A percentile compares a stretch with the other conserved stretches of the same genome.
phyloP scores from a whole-genome alignment of 2,329 filamentous ascomycete species.

The Talaromyces sp. region DNA sequence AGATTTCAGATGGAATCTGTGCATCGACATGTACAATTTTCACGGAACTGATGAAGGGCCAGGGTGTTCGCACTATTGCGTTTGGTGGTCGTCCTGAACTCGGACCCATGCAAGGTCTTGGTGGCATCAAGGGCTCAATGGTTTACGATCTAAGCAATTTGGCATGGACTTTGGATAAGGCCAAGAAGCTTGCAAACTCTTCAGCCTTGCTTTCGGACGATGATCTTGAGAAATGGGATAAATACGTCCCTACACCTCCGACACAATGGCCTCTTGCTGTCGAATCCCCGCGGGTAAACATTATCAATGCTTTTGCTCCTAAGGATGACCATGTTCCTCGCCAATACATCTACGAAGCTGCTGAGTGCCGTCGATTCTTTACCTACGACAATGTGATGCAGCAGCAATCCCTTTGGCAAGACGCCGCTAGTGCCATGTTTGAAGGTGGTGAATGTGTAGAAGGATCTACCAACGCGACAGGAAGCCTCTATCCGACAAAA shows the following conservation, averaged over 20 bases:
- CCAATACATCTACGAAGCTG: conserved; percentile 61
- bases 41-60: conserved; percentile 8
- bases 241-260: background rate
- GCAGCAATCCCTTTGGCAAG: conserved; percentile 54
- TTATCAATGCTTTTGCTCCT: conserved; percentile 43
- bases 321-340: conserved; percentile 46
- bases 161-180: too few species aligned
- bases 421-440: conserved; percentile 34
- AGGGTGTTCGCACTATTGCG: conserved; percentile 55
- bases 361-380: conserved; percentile 62
- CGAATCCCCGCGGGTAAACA: conserved; percentile 31
- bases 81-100: conserved; percentile 59
- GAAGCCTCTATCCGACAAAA: background rate
- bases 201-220: background rate
- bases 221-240: background rate
- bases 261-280: background rate
- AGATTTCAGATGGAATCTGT: conserved; percentile 7
- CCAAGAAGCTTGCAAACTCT: too few species aligned
- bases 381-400: conserved; percentile 55
- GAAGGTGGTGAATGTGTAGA: conserved; percentile 6
- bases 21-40: conserved; percentile 5
- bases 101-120: conserved; percentile 60
- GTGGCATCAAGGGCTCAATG: conserved; percentile 59
- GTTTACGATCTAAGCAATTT: too few species aligned
- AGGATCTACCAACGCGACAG: conserved; percentile 4